phyloP scores from a whole-genome alignment of 139 green algal species.

The Ettlia oleoabundans region DNA sequence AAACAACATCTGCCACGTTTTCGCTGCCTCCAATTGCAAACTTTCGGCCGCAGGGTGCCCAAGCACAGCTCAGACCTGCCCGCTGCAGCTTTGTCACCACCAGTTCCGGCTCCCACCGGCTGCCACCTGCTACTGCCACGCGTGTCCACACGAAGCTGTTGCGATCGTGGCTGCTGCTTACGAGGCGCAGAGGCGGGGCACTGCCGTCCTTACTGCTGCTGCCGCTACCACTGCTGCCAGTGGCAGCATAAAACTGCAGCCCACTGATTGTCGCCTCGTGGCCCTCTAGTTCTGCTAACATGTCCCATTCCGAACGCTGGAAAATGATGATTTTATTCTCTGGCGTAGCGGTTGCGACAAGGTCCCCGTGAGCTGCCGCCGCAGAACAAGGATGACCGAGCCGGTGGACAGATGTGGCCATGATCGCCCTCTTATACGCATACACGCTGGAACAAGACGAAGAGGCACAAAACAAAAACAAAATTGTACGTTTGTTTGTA shows the following conservation, averaged over 20 bases:
- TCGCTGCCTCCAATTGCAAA: constrained; percentile 19
- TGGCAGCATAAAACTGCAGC: background rate
- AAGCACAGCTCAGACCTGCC: constrained; percentile 19
- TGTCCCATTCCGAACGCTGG: background rate
- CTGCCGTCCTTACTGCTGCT: too few relatives aligned
- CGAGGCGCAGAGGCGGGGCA: background rate
- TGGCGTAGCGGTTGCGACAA: background rate
- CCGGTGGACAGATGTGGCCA: background rate
- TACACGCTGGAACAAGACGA: background rate
- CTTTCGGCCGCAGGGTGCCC: constrained; percentile 1
- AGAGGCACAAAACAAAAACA: background rate
- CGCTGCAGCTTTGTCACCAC: constrained; percentile 22
- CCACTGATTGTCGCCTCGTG: constrained; percentile 1
- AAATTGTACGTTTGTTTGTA: too few relatives aligned
- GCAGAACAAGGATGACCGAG: background rate
- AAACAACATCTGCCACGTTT: background rate
- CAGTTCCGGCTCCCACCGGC: constrained; percentile 20
- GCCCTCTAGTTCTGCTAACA: background rate
- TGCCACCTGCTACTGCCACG: background rate
- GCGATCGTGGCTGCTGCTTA: constrained; percentile 22
- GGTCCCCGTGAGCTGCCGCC: background rate
- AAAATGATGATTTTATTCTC: background rate
- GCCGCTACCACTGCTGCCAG: background rate
- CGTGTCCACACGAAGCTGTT: constrained; percentile 26
- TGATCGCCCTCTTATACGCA: too few relatives aligned